phyloP scores from a whole-genome alignment of 1,284 basidiomycete genomes.

The Hypsizygus ulmarius region DNA sequence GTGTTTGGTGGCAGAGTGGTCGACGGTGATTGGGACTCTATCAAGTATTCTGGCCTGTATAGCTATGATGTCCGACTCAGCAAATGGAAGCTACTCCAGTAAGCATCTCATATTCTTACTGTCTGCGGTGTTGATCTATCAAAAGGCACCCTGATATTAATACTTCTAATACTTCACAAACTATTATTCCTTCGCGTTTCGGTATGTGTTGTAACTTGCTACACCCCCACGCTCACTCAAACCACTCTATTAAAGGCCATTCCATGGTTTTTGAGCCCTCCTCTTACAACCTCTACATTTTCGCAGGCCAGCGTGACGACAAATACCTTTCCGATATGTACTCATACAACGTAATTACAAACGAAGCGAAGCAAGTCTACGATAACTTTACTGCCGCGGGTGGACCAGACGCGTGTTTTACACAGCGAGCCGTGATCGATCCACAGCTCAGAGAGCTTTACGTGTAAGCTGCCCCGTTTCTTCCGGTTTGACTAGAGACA shows the following conservation, averaged over 20 bases:
- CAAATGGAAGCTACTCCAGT: conserved; percentile 69
- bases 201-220: conserved; percentile 37
- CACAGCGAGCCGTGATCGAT: conserved; percentile 69
- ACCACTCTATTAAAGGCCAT: conserved; percentile 46
- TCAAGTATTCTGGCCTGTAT: conserved; percentile 69
- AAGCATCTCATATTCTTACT: conserved; percentile 10
- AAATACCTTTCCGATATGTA: conserved; percentile 73
- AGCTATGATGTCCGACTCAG: conserved; percentile 61
- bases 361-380: conserved; percentile 59
- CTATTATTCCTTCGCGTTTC: conserved; percentile 54
- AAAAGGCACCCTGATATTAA: conserved; percentile 37
- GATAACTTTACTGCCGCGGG: conserved; percentile 56
- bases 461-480: conserved; percentile 57
- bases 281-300: conserved; percentile 59
- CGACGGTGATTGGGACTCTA: conserved; percentile 54
- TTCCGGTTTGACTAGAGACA: background rate
- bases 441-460: conserved; percentile 63
- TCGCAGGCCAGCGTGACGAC: conserved; percentile 67
- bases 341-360: conserved; percentile 59
- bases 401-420: conserved; percentile 67
- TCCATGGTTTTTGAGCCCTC: conserved; percentile 72
- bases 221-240: conserved; percentile 1
- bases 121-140: conserved; percentile 3
- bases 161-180: conserved; percentile 28
- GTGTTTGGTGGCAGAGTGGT: conserved; percentile 77